A percentile compares a stretch with the other conserved stretches of the same genome.
Evolutionary conservation across 2,329 filamentous ascomycete genomes (phyloP).

Genomic region (Parastagonospora nodorum): DNA sequence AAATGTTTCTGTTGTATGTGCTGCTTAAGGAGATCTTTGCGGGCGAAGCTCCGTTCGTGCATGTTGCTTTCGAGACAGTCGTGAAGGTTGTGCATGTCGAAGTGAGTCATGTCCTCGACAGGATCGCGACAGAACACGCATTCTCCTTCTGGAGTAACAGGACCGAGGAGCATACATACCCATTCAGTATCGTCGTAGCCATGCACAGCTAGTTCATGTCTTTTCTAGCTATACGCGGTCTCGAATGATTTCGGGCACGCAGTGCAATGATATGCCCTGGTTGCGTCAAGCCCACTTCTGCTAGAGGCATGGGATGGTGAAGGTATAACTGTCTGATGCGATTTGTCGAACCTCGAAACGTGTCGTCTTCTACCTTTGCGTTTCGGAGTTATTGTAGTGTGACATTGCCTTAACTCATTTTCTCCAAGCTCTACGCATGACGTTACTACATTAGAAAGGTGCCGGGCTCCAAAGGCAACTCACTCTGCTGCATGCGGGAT

Average conservation of each 20-base stretch:
- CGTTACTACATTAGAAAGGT: neutral
- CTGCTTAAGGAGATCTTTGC: constrained; percentile 21
- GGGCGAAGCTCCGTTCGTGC: constrained; percentile 7
- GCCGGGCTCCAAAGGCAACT: neutral
- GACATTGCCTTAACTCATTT: neutral
- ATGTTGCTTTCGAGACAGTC: constrained; percentile 4
- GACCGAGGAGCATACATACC: constrained; percentile 12
- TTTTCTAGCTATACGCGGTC: constrained; percentile 11
- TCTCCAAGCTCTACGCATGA: neutral
- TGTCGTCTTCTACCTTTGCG: constrained; percentile 14
- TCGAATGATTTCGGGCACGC: constrained; percentile 13
- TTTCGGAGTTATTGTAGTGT: neutral
- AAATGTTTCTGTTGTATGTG: constrained; percentile 17
- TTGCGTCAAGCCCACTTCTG: neutral
- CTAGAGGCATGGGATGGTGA: neutral
- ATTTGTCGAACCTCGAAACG: neutral
- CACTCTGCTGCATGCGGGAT: constrained; percentile 6
- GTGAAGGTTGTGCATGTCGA: constrained; percentile 9
- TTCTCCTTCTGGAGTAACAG: neutral
- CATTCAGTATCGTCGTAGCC: constrained; percentile 8
- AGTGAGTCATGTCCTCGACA: constrained; percentile 4
- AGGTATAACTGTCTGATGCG: neutral
- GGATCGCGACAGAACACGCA: constrained; percentile 16
- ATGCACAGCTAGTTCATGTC: constrained; percentile 18
- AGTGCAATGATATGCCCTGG: constrained; percentile 10